These are phyloP conservation scores for Cytidiella melzeri DNA, from an alignment of 768 basidiomycete species.

Conservation along the genomic window DNA sequence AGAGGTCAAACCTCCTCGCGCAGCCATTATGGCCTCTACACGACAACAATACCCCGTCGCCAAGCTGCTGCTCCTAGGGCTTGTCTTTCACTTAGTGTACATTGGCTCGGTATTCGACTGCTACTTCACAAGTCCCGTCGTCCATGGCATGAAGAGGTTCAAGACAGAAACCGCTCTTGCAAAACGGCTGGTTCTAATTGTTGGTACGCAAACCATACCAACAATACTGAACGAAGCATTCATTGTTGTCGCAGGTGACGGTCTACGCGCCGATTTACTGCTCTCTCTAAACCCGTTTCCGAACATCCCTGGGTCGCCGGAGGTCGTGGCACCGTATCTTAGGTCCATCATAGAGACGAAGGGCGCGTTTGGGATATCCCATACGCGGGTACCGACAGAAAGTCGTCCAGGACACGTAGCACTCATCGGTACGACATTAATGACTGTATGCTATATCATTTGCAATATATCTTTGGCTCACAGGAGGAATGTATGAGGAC, in stretches of 20 bases:
- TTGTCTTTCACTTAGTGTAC: slow-evolving; percentile 70
- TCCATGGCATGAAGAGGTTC: slow-evolving; percentile 66
- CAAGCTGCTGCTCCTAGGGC: slow-evolving; percentile 52
- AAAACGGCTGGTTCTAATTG: slow-evolving; percentile 72
- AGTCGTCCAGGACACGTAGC: slow-evolving; percentile 87
- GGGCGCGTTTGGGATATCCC: slow-evolving; percentile 80
- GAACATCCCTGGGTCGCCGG: slow-evolving; percentile 42
- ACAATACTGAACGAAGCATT: too few species aligned
- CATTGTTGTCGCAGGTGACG: slow-evolving; percentile 50
- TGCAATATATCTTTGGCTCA: background rate
- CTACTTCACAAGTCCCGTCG: slow-evolving; percentile 82
- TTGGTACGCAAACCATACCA: slow-evolving; percentile 48
- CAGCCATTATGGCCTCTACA: background rate
- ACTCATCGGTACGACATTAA: slow-evolving; percentile 55
- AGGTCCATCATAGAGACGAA: slow-evolving; percentile 57
- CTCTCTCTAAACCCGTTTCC: slow-evolving; percentile 60
- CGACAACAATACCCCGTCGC: background rate
- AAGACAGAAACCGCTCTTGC: slow-evolving; percentile 43
- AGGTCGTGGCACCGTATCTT: slow-evolving; percentile 68
- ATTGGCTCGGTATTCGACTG: slow-evolving; percentile 77
- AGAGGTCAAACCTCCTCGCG: too few species aligned
- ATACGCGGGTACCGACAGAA: slow-evolving; percentile 84
- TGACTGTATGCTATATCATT: background rate
- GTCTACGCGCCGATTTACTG: slow-evolving; percentile 75
- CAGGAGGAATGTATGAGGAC: slow-evolving; percentile 87